Conservation (phyloP, 148 eudicot genomes). For the Camellia lanceoleosa region DNA sequence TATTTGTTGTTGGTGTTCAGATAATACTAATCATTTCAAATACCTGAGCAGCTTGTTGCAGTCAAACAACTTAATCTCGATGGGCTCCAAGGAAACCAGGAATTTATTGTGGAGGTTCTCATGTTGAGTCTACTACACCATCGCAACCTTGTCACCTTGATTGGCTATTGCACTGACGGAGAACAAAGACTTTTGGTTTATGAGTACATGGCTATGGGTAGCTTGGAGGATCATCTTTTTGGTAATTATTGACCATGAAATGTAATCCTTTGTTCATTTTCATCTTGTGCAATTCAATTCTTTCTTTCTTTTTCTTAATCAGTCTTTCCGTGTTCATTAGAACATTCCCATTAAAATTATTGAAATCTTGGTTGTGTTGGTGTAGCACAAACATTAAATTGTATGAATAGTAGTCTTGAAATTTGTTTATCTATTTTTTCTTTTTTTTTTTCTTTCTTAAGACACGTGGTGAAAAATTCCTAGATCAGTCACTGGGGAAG, state of each 20-base stretch:
- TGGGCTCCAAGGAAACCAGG: slow-evolving; percentile 85
- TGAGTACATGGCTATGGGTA: slow-evolving; percentile 84
- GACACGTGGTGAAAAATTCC: background rate
- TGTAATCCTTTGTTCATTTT: background rate
- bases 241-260: slow-evolving; percentile 37
- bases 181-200: slow-evolving; percentile 81
- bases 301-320: background rate
- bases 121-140: slow-evolving; percentile 87
- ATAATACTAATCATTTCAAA: slow-evolving; percentile 5
- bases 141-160: slow-evolving; percentile 77
- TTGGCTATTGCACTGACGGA: slow-evolving; percentile 82
- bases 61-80: slow-evolving; percentile 67
- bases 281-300: background rate
- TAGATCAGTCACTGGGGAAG: too few species aligned
- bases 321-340: background rate
- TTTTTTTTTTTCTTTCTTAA: background rate
- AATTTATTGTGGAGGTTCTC: slow-evolving; percentile 81
- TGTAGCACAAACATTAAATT: background rate
- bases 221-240: slow-evolving; percentile 81
- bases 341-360: background rate
- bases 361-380: background rate
- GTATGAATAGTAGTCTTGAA: background rate
- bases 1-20: background rate
- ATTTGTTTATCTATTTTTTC: background rate
- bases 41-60: slow-evolving; percentile 56